Evolutionary conservation across 257 asterid genomes (phyloP), one percentile per base, ranked within the genome.

Genomic region (Verbena officinalis): DNA sequence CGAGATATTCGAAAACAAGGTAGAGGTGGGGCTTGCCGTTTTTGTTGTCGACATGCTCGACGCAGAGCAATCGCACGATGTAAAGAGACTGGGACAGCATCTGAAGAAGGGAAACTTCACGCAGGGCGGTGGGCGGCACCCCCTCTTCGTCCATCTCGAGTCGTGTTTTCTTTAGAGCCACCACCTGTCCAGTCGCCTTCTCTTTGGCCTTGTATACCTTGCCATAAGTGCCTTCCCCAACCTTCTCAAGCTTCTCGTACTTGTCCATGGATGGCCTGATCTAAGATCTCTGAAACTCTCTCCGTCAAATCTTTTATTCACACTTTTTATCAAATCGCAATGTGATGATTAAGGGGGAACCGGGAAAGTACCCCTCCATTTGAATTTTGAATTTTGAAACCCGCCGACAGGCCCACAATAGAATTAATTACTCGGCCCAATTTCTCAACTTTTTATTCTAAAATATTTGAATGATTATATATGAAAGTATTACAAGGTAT

Each of bases 141-240:
- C 98, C 98, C 27, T 93, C 98, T 67, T 93, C 98, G 53, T 93
- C 99, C 97, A 87, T 93, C 52, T 93, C 99, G 2, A 93, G 94
- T 0, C 97, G 96, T 36, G 99, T 90, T 69, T 93, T 93, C 86
- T 93, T 93, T 22, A 93, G 83, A 15, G 99, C 99, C 46, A 90
- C 99, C 62, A 93, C 68, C 65, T 84, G 96, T 0, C 99, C 99
- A 0, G 99, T 87, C 12, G 88, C 76, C 62, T 72, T 90, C 83
- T 93, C 99, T 64, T 79, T 90, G 17, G 99, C 99, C 78, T 87
- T 93, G 90, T 93, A 90, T 5, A 93, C 99, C 80, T 93, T 93
- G 23, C 99, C 99, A 66, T 93, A 93, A 0, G 99, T 90, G 17
- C 99, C 99, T 77, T 93, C 99, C 7, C 97, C 99, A 2, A 93